These are phyloP conservation scores for Selaginella moellendorffii DNA, from an alignment of 75 land plant genomes.

Conservation along the genomic window DNA sequence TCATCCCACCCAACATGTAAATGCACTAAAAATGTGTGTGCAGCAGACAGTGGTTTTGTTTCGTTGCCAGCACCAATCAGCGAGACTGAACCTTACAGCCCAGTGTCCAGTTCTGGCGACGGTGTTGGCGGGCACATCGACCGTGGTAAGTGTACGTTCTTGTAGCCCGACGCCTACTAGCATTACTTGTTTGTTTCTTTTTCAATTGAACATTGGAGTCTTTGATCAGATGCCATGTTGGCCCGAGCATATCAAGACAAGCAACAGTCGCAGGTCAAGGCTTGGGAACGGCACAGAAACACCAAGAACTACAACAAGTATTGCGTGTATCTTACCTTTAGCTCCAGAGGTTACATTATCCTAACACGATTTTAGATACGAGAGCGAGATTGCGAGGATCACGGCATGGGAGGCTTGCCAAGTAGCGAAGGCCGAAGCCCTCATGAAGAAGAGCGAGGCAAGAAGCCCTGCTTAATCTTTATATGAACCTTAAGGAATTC, in stretches of 20 bases:
- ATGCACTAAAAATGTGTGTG: background rate
- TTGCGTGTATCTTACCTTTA: background rate
- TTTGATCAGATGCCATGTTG: constrained; percentile 1
- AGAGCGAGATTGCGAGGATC: constrained; percentile 8
- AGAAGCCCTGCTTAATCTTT: background rate
- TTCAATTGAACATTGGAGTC: background rate
- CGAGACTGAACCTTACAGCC: background rate
- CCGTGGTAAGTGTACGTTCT: background rate
- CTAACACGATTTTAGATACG: background rate
- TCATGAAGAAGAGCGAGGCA: background rate
- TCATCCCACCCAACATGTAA: background rate
- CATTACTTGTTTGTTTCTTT: background rate
- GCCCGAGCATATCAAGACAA: constrained; percentile 1
- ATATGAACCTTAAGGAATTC: background rate
- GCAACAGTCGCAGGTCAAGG: background rate
- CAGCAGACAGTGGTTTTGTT: background rate
- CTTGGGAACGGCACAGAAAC: background rate
- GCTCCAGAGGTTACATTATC: background rate
- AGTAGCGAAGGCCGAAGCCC: constrained; percentile 2
- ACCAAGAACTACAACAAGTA: constrained; percentile 3
- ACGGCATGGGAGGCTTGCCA: constrained; percentile 1
- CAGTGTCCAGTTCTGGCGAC: background rate
- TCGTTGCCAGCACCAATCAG: background rate
- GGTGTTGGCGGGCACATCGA: background rate
- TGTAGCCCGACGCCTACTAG: background rate